phyloP scores from a whole-genome alignment of 805 yeast genomes.

The Lipomyces kockii region DNA sequence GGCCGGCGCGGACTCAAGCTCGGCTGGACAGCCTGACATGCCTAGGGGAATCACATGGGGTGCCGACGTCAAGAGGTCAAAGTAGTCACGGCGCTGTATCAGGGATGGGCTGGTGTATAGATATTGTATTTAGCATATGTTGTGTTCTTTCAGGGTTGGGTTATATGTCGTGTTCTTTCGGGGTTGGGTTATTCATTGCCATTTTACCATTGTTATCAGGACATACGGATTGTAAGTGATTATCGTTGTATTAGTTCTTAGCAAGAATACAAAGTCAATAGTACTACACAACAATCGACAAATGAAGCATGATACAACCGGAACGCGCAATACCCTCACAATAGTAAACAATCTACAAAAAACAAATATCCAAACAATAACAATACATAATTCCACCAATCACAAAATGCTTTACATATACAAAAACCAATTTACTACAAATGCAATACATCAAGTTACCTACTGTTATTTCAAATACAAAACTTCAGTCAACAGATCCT shows the following conservation, averaged over 20 bases:
- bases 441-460: not conserved
- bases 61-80: conserved; percentile 24
- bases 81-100: not conserved
- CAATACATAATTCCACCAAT: not conserved
- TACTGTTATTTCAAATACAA: conserved; percentile 21
- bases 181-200: not conserved
- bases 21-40: conserved; percentile 6
- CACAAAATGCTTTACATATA: no score
- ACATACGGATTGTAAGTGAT: not conserved
- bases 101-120: not conserved
- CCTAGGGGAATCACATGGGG: conserved; percentile 32
- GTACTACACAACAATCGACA: not conserved
- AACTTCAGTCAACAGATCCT: conserved; percentile 47
- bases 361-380: not conserved
- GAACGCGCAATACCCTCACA: not conserved
- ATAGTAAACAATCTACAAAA: not conserved
- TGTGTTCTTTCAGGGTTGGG: not conserved
- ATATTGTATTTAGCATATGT: not conserved
- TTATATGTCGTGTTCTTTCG: not conserved
- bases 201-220: not conserved
- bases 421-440: conserved; percentile 27
- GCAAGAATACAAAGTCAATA: not conserved
- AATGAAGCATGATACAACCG: not conserved
- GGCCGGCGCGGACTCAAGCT: conserved; percentile 4
- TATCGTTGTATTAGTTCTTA: not conserved